Conservation (phyloP, 306 rosid genomes). For the Abrus pulchellus region DNA sequence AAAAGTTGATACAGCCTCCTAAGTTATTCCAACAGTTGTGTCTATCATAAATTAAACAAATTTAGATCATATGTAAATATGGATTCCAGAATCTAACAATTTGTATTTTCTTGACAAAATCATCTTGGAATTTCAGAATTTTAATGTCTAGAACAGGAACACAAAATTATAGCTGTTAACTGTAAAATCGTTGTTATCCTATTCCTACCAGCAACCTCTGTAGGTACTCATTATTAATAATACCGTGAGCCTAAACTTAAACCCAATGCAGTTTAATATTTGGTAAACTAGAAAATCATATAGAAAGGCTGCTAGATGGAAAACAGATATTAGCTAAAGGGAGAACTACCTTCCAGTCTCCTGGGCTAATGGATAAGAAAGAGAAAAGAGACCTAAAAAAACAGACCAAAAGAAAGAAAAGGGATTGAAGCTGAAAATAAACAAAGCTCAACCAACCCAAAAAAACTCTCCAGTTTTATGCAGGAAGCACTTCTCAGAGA, state of each 20-base stretch:
- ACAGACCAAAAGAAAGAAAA: background rate
- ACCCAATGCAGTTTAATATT: background rate
- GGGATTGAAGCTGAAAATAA: background rate
- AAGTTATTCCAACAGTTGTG: conserved; percentile 24
- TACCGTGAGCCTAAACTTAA: background rate
- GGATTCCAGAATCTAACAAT: background rate
- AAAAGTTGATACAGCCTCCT: conserved; percentile 34
- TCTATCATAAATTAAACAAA: conserved; percentile 12
- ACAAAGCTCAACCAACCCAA: background rate
- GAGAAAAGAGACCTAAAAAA: background rate
- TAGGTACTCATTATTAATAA: background rate
- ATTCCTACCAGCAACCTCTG: background rate
- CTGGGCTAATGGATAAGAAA: background rate
- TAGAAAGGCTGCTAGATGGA: background rate
- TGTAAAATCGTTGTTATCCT: background rate
- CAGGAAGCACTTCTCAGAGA: background rate
- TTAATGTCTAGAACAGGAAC: conserved; percentile 12
- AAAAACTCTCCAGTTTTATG: background rate
- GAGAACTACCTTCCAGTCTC: background rate
- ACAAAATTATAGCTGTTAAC: background rate
- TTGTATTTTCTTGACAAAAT: conserved; percentile 30
- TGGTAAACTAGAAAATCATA: background rate
- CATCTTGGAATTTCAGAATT: conserved; percentile 19
- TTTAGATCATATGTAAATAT: conserved; percentile 30
- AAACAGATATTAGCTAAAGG: background rate